Evolutionary conservation across 306 rosid species (phyloP).

Genomic region (Prunus campanulata): DNA sequence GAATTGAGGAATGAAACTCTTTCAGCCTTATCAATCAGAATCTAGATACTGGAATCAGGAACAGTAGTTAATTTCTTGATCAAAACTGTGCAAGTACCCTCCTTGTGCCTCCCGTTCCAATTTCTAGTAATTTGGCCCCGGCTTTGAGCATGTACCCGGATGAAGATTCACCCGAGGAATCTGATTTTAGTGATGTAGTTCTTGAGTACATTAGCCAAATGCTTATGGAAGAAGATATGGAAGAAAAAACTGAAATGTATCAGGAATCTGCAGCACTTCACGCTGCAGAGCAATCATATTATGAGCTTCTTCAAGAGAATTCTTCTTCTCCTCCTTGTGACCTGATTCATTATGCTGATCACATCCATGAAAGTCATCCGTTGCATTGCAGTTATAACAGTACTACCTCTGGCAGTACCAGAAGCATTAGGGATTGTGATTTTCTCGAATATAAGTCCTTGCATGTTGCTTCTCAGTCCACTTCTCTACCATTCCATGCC

Average conservation of each 20-base stretch:
- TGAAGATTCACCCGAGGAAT: constrained; percentile 29
- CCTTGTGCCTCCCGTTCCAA: constrained; percentile 11
- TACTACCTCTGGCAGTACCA: not conserved
- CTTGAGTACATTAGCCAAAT: constrained; percentile 34
- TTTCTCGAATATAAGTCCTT: constrained; percentile 3
- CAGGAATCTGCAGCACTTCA: constrained; percentile 40
- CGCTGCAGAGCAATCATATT: constrained; percentile 31
- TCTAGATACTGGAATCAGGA: constrained; percentile 7
- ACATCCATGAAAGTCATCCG: constrained; percentile 9
- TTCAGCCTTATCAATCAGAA: not conserved
- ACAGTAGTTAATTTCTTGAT: constrained; percentile 8
- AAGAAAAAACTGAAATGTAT: constrained; percentile 36
- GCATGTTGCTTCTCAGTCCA: constrained; percentile 13
- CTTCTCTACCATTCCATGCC: constrained; percentile 23
- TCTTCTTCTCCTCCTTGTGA: not conserved
- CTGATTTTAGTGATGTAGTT: constrained; percentile 38
- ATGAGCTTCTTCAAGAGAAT: constrained; percentile 26
- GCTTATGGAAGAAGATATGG: constrained; percentile 43
- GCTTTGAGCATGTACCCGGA: not conserved
- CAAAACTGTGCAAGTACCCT: constrained; percentile 18
- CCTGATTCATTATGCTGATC: constrained; percentile 14
- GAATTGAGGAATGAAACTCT: constrained; percentile 3
- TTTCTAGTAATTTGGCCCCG: not conserved
- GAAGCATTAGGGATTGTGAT: constrained; percentile 16
- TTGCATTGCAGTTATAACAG: not conserved